Conservation (phyloP, 179 eudicot genomes). For the Actinidia arguta region DNA sequence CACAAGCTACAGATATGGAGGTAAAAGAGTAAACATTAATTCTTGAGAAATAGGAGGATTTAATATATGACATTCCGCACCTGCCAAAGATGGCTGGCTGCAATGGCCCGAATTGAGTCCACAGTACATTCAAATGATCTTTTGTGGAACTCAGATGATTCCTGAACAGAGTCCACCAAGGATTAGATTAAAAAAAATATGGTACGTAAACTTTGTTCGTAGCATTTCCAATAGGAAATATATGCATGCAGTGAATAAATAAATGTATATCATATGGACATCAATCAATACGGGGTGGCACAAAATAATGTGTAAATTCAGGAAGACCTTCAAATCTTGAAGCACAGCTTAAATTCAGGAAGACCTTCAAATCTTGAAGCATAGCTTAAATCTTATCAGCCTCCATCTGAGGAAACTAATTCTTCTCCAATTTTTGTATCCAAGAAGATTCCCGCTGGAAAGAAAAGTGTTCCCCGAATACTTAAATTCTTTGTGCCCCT, state of each 20-base stretch:
- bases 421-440: slow-evolving; percentile 70
- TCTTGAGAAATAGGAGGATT: not conserved
- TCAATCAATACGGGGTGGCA: not conserved
- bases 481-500: slow-evolving; percentile 61
- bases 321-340: slow-evolving; percentile 37
- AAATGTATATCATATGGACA: not conserved
- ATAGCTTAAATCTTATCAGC: slow-evolving; percentile 92
- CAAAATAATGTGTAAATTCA: slow-evolving; percentile 10
- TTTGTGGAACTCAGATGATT: slow-evolving; percentile 94
- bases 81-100: slow-evolving; percentile 99
- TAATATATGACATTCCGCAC: slow-evolving; percentile 36
- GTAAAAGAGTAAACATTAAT: slow-evolving; percentile 19
- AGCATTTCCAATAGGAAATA: not conserved
- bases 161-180: slow-evolving; percentile 53
- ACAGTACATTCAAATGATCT: slow-evolving; percentile 95
- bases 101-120: slow-evolving; percentile 84
- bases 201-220: not conserved
- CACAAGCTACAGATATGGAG: slow-evolving; percentile 74
- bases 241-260: not conserved
- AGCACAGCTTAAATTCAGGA: slow-evolving; percentile 77
- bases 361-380: slow-evolving; percentile 88
- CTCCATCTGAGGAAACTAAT: slow-evolving; percentile 89
- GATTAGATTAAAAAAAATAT: not conserved
- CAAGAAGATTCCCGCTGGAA: slow-evolving; percentile 52
- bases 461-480: slow-evolving; percentile 46